Conservation (phyloP, 2,329 filamentous ascomycete genomes). For the Alternaria sp. region DNA sequence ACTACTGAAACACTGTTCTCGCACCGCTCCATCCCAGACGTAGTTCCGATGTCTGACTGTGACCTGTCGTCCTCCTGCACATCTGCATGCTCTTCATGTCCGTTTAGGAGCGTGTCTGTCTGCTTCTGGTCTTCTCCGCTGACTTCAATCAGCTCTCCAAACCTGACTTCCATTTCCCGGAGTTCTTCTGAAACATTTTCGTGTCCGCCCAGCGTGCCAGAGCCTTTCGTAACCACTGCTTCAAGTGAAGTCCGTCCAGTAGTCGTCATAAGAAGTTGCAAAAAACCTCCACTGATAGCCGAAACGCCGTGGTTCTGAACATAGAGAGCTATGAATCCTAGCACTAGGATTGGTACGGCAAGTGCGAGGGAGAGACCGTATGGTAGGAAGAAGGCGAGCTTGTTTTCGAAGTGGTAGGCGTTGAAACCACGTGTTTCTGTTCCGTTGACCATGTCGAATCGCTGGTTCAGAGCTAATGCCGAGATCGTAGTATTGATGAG, state of each 20-base stretch:
- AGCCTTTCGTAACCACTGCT: background rate
- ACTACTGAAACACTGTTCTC: too few relatives aligned
- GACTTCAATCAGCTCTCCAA: background rate
- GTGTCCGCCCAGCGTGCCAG: background rate
- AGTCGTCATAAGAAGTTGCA: background rate
- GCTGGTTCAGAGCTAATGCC: background rate
- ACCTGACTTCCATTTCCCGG: background rate
- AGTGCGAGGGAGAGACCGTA: background rate
- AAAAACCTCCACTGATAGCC: background rate
- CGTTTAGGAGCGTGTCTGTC: too few relatives aligned
- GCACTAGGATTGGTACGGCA: rapidly evolving
- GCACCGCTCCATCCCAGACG: too few relatives aligned
- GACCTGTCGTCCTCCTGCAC: rapidly evolving
- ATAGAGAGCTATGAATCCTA: background rate
- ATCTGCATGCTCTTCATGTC: rapidly evolving
- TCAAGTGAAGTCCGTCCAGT: background rate
- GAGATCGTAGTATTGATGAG: background rate
- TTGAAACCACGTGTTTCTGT: background rate
- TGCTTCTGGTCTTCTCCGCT: too few relatives aligned
- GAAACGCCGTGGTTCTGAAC: background rate
- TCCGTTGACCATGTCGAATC: background rate
- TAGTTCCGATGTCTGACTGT: too few relatives aligned
- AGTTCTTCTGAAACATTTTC: background rate
- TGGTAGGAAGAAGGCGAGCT: background rate
- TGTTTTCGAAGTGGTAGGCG: background rate